Evolutionary conservation across 495 filamentous ascomycete species (phyloP).

Genomic region (Penicillium cinerascens): DNA sequence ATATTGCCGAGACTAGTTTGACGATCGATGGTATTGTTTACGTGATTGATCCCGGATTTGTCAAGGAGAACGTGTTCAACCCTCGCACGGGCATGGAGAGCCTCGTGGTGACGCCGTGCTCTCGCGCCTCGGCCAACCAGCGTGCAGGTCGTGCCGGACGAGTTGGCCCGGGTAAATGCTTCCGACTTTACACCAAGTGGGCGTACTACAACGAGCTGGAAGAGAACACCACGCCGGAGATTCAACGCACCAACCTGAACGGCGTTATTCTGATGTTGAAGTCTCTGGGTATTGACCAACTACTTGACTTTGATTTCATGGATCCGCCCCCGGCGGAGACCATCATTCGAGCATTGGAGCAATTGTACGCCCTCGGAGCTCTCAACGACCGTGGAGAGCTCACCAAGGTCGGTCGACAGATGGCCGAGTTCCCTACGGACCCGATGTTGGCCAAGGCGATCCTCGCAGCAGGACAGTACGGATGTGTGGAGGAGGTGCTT

Average conservation of each 20-base stretch:
- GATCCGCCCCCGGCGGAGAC: slow-evolving; percentile 90
- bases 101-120: slow-evolving; percentile 86
- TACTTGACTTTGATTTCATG: slow-evolving; percentile 95
- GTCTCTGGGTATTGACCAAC: slow-evolving; percentile 87
- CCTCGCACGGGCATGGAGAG: slow-evolving; percentile 89
- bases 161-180: slow-evolving; percentile 90
- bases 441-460: slow-evolving; percentile 91
- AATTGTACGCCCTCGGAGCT: slow-evolving; percentile 87
- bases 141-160: slow-evolving; percentile 88
- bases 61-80: slow-evolving; percentile 95
- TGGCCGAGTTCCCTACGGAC: slow-evolving; percentile 95
- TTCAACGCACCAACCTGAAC: slow-evolving; percentile 86
- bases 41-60: slow-evolving; percentile 88
- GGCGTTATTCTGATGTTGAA: slow-evolving; percentile 83
- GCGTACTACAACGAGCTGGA: slow-evolving; percentile 93
- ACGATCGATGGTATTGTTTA: slow-evolving; percentile 91
- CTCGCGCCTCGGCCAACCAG: slow-evolving; percentile 92
- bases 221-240: slow-evolving; percentile 90
- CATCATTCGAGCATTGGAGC: slow-evolving; percentile 84
- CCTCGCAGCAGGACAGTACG: slow-evolving; percentile 82
- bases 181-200: slow-evolving; percentile 92
- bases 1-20: slow-evolving; percentile 85
- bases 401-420: slow-evolving; percentile 88
- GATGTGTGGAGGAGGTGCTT: slow-evolving; percentile 93
- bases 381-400: slow-evolving; percentile 87